These are phyloP conservation scores for Pichia paraexigua DNA, from an alignment of 805 yeast species.

Conservation along the genomic window DNA sequence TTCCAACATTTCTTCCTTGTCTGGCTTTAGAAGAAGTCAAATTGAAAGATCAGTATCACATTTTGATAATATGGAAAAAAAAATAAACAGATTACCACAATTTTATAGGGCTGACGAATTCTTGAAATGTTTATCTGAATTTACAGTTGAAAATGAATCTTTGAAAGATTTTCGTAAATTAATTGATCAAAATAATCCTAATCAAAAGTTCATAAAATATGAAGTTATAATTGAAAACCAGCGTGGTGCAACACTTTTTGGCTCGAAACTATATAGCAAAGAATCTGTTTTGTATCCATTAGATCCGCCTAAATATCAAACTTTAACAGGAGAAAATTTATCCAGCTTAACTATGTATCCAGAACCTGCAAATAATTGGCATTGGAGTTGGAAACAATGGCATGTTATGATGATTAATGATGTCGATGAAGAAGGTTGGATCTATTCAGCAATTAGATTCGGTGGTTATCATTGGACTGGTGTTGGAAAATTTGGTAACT, in stretches of 20 bases:
- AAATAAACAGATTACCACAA: slow-evolving; percentile 24
- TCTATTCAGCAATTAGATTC: slow-evolving; percentile 37
- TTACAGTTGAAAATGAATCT: slow-evolving; percentile 11
- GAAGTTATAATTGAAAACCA: slow-evolving; percentile 48
- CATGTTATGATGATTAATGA: slow-evolving; percentile 45
- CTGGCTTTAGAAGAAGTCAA: slow-evolving; percentile 1
- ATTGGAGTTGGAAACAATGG: slow-evolving; percentile 51
- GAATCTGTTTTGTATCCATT: slow-evolving; percentile 39
- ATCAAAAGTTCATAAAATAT: slow-evolving; percentile 12
- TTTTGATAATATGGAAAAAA: slow-evolving; percentile 21
- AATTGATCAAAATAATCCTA: slow-evolving; percentile 2
- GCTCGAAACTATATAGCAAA: slow-evolving; percentile 41
- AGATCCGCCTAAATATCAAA: slow-evolving; percentile 45
- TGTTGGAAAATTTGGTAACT: slow-evolving; percentile 39
- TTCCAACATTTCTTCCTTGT: slow-evolving; percentile 1
- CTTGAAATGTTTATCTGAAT: slow-evolving; percentile 18
- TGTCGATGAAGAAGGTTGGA: slow-evolving; percentile 55
- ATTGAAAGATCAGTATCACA: slow-evolving; percentile 18
- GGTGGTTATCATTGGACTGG: slow-evolving; percentile 43
- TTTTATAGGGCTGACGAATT: slow-evolving; percentile 22
- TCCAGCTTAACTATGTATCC: slow-evolving; percentile 29
- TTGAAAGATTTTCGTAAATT: slow-evolving; percentile 10
- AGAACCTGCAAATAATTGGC: slow-evolving; percentile 43
- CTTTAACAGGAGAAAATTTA: slow-evolving; percentile 34
- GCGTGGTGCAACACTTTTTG: slow-evolving; percentile 45